Percentiles rank a stretch among this genome's conserved stretches.
Evolutionary conservation across 805 yeast species (phyloP).

Genomic region (Candida golubevii): DNA sequence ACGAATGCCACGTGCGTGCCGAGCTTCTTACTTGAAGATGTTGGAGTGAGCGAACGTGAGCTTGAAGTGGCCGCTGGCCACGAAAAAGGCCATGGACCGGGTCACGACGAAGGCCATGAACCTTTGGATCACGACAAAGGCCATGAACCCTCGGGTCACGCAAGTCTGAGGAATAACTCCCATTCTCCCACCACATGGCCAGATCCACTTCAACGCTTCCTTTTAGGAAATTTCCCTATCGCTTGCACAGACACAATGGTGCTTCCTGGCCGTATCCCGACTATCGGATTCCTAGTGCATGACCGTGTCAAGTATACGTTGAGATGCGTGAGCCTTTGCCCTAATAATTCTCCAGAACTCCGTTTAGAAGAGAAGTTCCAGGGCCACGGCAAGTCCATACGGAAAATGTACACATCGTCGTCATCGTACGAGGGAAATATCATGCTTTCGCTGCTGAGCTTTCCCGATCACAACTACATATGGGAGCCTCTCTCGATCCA

Average conservation of each 20-base stretch:
- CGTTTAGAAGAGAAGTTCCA: conserved; percentile 51
- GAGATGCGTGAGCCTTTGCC: conserved; percentile 22
- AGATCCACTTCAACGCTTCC: not conserved
- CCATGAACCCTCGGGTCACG: no score
- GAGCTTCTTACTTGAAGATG: not conserved
- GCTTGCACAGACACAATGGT: conserved; percentile 1
- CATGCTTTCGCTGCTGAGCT: conserved; percentile 36
- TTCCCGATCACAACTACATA: conserved; percentile 34
- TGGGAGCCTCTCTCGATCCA: conserved; percentile 36
- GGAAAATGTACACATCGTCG: conserved; percentile 58
- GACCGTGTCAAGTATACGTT: conserved; percentile 35
- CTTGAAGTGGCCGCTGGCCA: not conserved
- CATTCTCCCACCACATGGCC: not conserved
- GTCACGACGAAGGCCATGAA: not conserved
- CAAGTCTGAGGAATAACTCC: no score
- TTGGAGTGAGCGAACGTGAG: not conserved
- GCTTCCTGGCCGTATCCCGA: not conserved
- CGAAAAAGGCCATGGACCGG: not conserved
- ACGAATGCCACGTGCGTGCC: conserved; percentile 11
- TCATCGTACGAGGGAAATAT: conserved; percentile 25
- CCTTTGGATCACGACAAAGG: no score
- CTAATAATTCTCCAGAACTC: conserved; percentile 8
- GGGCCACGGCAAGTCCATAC: conserved; percentile 83
- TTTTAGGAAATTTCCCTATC: conserved; percentile 3
- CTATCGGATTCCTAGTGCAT: conserved; percentile 27